Evolutionary conservation across 495 filamentous ascomycete species (phyloP), one percentile per base, ranked within the genome.

Genomic region (Astrothelium macrocarpum): DNA sequence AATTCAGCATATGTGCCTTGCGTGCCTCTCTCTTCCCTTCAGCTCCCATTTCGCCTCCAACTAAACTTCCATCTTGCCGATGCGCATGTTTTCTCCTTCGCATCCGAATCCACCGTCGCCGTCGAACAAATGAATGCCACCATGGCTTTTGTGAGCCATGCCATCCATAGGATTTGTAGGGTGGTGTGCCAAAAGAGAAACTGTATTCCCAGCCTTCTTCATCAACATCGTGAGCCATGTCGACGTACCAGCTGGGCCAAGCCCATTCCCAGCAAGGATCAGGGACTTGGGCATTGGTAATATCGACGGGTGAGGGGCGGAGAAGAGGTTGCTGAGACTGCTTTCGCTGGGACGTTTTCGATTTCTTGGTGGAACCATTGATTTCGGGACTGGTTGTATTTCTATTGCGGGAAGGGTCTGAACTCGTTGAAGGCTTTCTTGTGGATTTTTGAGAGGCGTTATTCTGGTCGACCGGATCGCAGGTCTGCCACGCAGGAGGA

Each of bases 231-330:
- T 84, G 84, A 9, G 89, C 87, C 81, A 91, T 90, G 71, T 99
- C 92, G 26, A 96, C 85, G 66, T 89, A 90, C 95, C 95, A 99
- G 42, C 86, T 86, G 63, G 87, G 84, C 95, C 94, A 99, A 3
- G 82, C 87, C 94, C 94, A 98, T 74, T 88, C 84, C 95, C 95
- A 99, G 70, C 87, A 90, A 2, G 95, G 95, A 72, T 97, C 95
- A 0, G 95, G 94, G 1, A 95, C 79, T 72, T 97, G 95, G 0
- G 93, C 91, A 64, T 92, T 95, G 60, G 86, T 83, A 64, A 96
- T 95, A 71, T 94, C 84, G 65, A 95, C 94, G 20, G 89, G 82
- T 63, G 87, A 92, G 31, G 87, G 76, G 65, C 87, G 85, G 62
- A 85, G 82, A 42, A 81, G 82, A 0, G 49, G 49, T 16, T 26